A percentile compares a stretch with the other conserved stretches of the same genome.
These are phyloP conservation scores for Plasmodium malariae DNA, from an alignment of 169 alveolate species.

Conservation along the genomic window DNA sequence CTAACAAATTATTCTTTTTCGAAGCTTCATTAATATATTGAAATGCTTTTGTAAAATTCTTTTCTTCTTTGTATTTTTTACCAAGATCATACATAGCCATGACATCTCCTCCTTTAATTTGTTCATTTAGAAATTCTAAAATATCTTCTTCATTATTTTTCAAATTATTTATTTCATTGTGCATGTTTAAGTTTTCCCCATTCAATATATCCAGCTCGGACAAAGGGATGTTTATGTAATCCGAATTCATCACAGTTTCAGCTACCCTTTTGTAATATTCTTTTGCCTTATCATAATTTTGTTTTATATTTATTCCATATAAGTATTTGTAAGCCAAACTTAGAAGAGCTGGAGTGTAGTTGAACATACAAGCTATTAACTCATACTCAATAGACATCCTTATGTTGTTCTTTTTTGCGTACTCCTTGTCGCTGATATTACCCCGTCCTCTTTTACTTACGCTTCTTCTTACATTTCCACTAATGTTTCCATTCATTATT, in stretches of 20 bases:
- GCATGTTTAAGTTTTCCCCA: conserved; percentile 55
- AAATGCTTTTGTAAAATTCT: conserved; percentile 59
- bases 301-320: conserved; percentile 46
- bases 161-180: conserved; percentile 64
- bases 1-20: conserved; percentile 59
- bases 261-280: conserved; percentile 49
- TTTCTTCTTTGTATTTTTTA: conserved; percentile 73
- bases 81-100: conserved; percentile 77
- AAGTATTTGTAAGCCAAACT: conserved; percentile 54
- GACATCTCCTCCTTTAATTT: conserved; percentile 73
- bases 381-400: conserved; percentile 50
- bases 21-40: conserved; percentile 74
- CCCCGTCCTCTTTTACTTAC: background rate
- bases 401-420: background rate
- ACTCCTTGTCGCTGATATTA: background rate
- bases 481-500: background rate
- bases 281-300: conserved; percentile 48
- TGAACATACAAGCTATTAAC: conserved; percentile 5
- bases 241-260: conserved; percentile 69
- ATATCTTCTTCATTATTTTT: conserved; percentile 75
- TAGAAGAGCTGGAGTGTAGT: conserved; percentile 64
- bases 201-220: conserved; percentile 55
- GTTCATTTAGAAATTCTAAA: conserved; percentile 67
- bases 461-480: background rate
- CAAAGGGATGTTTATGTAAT: conserved; percentile 60